Base-by-base conservation (phyloP, 1,284 basidiomycete species). In the Papiliotrema laurentii region DNA sequence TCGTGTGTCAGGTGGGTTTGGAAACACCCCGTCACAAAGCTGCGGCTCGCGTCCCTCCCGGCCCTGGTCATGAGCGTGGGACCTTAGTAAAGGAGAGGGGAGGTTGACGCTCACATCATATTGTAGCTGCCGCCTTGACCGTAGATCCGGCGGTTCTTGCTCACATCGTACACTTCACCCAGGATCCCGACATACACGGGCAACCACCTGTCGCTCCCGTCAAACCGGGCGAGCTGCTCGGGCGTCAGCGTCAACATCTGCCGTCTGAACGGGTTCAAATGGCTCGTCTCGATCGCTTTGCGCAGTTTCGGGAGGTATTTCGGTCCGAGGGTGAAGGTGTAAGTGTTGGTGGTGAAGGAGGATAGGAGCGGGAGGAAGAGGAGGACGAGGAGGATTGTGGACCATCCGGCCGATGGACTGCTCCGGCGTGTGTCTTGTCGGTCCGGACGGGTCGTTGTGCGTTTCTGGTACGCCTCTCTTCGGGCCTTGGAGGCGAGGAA, bases 11-110 rank as follows among this genome's bases (percentile, higher is more conserved):
- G 80, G 73, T 97, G 92, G 6, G 70, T 73, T 63, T 84, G 79
- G 77, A 97, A 96, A 72, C 92, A 97, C 5, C 91, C 91, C 1
- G 93, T 97, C 28, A 82, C 87, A 73, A 89, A 97, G 0, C 91
- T 86, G 59, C 92, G 78, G 26, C 88, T 87, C 13, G 89, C 90
- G 69, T 97, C 92, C 48, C 80, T 75, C 9, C 92, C 92, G 48
- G 88, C 84, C 77, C 89, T 91, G 64, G 14, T n/a, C 11, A 28
- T 50, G 47, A 53, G 45, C 21, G 10, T 16, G 19, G n/a, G n/a
- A 37, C 22, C 30, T 22, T 37, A 6, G 5, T n/a, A n/a, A n/a
- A n/a, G n/a, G n/a, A n/a, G n/a, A n/a, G n/a, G n/a, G n/a, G n/a
- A n/a, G n/a, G 21, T 5, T 7, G 4, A 4, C 46, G 78, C 84